Conservation (phyloP, 139 green algal genomes). For the Closterium sp. region DNA sequence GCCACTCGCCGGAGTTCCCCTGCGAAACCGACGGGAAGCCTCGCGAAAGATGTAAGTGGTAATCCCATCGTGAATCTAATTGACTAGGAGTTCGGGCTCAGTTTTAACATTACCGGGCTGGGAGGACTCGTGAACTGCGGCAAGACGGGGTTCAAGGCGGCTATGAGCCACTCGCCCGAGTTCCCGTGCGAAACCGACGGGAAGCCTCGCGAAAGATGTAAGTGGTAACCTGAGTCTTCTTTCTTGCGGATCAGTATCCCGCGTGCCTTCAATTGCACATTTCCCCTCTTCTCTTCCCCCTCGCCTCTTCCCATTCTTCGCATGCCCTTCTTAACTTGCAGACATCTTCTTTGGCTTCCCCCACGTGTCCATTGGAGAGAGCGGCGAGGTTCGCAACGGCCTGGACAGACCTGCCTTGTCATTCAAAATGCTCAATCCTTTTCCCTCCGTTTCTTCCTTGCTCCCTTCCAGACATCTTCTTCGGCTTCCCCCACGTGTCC, state of each 20-base stretch:
- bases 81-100: neutral
- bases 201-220: neutral
- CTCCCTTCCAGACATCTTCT: constrained; percentile 72
- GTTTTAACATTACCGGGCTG: constrained; percentile 1
- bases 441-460: neutral
- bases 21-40: constrained; percentile 7
- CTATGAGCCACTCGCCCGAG: constrained; percentile 54
- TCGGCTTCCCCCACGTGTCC: constrained; percentile 85
- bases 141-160: constrained; percentile 9
- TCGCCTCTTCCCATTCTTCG: neutral
- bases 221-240: constrained; percentile 22
- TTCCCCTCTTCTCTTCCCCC: no score
- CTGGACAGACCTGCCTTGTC: no score
- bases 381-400: constrained; percentile 49
- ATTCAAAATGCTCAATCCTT: neutral
- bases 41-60: constrained; percentile 15
- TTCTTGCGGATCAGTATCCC: no score
- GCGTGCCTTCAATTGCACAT: no score
- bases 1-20: constrained; percentile 54
- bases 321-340: neutral
- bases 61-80: neutral
- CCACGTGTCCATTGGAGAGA: constrained; percentile 77
- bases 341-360: constrained; percentile 89
- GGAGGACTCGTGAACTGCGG: constrained; percentile 69
- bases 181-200: constrained; percentile 14